Base-by-base conservation (phyloP, 2,329 filamentous ascomycete genomes). In the Anthostomella pinea region DNA sequence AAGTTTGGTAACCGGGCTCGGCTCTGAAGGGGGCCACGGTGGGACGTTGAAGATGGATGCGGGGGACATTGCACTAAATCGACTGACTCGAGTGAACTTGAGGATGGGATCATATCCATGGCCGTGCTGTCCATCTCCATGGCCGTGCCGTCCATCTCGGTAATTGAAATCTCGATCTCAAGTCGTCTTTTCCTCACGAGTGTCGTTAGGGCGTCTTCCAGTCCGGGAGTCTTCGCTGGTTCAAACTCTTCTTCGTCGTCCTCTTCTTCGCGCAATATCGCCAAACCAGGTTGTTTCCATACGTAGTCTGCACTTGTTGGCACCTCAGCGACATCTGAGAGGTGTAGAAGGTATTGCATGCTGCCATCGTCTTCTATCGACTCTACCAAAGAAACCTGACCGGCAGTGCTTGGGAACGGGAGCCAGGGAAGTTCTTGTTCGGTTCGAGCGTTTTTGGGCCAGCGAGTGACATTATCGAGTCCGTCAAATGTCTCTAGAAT, bases 231-330 rank as follows among this genome's bases (percentile, higher is more conserved):
- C 23, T 28, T 6, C 4, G 11, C 13, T 13, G 20, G 11, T 13
- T 48, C 33, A 9, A 43, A 8, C 8, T 48, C 28, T 11, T 53
- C 44, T 7, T 56, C 51, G 31, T 57, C 51, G n/a, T 47, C 46
- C 29, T 58, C 51, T 30, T 18, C 11, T 17, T 56, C 44, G 26
- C 38, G 42, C 23, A 62, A 48, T 30, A 62, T 50, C 15, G 53
- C 45, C 2, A 58, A 28, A 3, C 57, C 57, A 3, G 52, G 56
- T 15, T 47, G 46, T 35, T 59, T 60, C 52, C 54, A 56, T 17
- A 57, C 45, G 10, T 49, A 57, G 8, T 51, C 35, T 16, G 33
- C 49, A 19, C 54, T 58, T 6, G 49, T 54, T n/a, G 37, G 42
- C 4, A 53, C 20, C 9, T 49, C 31, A 15, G 26, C 8, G 6